Percentiles rank a stretch among this genome's conserved stretches.
phyloP scores from a whole-genome alignment of 257 asterid species.

The Rhazya stricta region DNA sequence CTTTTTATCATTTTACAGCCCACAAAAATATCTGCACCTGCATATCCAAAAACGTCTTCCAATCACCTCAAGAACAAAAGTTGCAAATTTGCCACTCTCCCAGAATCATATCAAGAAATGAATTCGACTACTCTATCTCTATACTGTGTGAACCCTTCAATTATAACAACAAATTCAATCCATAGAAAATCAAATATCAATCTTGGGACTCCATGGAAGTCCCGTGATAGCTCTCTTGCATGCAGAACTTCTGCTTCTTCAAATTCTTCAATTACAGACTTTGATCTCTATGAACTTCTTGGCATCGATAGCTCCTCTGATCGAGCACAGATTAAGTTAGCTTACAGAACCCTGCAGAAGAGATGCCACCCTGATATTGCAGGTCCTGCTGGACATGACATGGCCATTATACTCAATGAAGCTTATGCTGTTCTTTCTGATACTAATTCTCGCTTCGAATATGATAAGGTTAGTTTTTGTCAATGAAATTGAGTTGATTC shows the following conservation, averaged over 20 bases:
- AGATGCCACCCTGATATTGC: conserved; percentile 94
- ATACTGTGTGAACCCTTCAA: conserved; percentile 27
- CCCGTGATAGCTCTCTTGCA: conserved; percentile 9
- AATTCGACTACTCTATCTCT: conserved; percentile 38
- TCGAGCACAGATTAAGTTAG: conserved; percentile 56
- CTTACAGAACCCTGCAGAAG: conserved; percentile 77
- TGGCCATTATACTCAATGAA: conserved; percentile 90
- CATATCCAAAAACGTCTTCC: neutral
- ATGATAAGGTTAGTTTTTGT: conserved; percentile 55
- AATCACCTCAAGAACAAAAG: neutral
- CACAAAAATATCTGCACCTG: neutral
- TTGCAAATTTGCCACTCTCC: neutral
- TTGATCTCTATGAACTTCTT: conserved; percentile 80
- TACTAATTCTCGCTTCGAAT: conserved; percentile 58
- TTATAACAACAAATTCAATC: conserved; percentile 18
- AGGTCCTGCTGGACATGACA: conserved; percentile 81
- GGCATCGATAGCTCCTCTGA: conserved; percentile 67
- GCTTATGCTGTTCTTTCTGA: conserved; percentile 80
- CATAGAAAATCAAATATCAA: conserved; percentile 21
- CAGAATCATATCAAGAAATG: conserved; percentile 28
- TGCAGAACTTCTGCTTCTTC: conserved; percentile 38
- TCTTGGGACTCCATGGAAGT: conserved; percentile 16
- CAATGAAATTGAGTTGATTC: neutral
- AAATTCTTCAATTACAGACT: conserved; percentile 44
- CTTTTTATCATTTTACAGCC: neutral